Percentiles rank a stretch among this genome's conserved stretches.
Evolutionary conservation across 2,329 filamentous ascomycete genomes (phyloP).

Genomic region (Xylaria polymorpha): DNA sequence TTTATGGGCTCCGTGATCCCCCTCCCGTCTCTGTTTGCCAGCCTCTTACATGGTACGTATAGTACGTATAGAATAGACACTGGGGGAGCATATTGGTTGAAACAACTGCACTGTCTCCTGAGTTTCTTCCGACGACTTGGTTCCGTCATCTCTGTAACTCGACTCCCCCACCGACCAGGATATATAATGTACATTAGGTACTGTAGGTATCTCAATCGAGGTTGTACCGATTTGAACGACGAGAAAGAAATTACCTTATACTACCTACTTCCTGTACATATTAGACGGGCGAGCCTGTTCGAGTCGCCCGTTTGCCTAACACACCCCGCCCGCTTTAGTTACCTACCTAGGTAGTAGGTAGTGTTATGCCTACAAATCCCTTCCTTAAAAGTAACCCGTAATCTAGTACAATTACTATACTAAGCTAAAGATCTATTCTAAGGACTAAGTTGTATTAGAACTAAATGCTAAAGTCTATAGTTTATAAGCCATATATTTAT

Average conservation of each 20-base stretch:
- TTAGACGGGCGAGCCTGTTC: background rate
- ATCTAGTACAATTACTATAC: too few species aligned
- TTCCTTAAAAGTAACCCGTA: too few species aligned
- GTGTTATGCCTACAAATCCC: too few species aligned
- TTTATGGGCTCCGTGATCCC: conserved; percentile 25
- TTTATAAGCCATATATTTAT: too few species aligned
- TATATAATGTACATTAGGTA: background rate
- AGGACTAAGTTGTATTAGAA: too few species aligned
- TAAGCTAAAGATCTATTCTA: too few species aligned
- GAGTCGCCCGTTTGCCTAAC: background rate
- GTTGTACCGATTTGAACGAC: background rate
- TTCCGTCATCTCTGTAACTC: conserved; percentile 9
- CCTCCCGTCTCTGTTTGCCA: background rate
- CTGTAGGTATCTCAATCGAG: too few species aligned
- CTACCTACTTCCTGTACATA: background rate
- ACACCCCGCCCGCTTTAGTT: background rate
- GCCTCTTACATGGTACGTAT: background rate
- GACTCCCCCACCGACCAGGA: background rate
- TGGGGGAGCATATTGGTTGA: conserved; percentile 6
- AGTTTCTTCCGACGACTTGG: background rate
- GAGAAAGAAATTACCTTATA: background rate
- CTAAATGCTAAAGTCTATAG: too few species aligned
- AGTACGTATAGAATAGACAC: background rate
- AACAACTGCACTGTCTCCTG: conserved; percentile 1
- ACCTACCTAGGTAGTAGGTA: too few species aligned